Percentiles rank a stretch among this genome's conserved stretches.
phyloP scores from a whole-genome alignment of 2,329 filamentous ascomycete species.

The Arthrobotrys entomopaga region DNA sequence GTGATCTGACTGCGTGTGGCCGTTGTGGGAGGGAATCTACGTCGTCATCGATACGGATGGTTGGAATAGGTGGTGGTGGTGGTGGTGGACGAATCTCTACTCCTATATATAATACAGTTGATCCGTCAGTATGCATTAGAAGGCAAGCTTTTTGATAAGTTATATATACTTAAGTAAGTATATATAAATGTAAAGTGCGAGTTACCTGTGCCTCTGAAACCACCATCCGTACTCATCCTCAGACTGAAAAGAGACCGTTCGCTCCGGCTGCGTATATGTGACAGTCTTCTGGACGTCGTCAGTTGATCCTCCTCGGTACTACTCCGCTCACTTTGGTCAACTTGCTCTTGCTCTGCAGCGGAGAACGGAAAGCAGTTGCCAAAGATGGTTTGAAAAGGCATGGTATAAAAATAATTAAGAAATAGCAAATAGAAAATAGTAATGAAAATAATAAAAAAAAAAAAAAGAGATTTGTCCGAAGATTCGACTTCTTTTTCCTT shows the following conservation, averaged over 20 bases:
- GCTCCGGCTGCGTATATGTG: constrained; percentile 26
- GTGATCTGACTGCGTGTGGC: constrained; percentile 31
- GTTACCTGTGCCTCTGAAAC: neutral
- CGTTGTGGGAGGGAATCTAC: constrained; percentile 26
- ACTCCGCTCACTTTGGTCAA: constrained; percentile 42
- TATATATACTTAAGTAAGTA: too few relatives aligned
- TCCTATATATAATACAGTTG: neutral
- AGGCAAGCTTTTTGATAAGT: too few relatives aligned
- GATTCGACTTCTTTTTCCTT: neutral
- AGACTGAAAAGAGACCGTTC: constrained; percentile 31
- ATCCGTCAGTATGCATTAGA: neutral
- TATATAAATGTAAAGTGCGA: too few relatives aligned
- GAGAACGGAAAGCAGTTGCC: constrained; percentile 52
- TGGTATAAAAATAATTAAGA: constrained; percentile 16
- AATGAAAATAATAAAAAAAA: constrained; percentile 14
- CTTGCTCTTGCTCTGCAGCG: constrained; percentile 15
- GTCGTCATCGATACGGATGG: constrained; percentile 20
- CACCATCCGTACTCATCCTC: constrained; percentile 12
- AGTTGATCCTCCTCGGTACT: constrained; percentile 13
- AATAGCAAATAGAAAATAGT: constrained; percentile 26
- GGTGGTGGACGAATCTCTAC: too few relatives aligned
- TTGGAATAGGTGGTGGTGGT: constrained; percentile 19
- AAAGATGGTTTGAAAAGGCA: constrained; percentile 48
- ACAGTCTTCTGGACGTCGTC: constrained; percentile 18
- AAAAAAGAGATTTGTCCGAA: constrained; percentile 7